Evolutionary conservation across 768 basidiomycete species (phyloP), one percentile per base, ranked within the genome.

Genomic region (Amanita phalloides): DNA sequence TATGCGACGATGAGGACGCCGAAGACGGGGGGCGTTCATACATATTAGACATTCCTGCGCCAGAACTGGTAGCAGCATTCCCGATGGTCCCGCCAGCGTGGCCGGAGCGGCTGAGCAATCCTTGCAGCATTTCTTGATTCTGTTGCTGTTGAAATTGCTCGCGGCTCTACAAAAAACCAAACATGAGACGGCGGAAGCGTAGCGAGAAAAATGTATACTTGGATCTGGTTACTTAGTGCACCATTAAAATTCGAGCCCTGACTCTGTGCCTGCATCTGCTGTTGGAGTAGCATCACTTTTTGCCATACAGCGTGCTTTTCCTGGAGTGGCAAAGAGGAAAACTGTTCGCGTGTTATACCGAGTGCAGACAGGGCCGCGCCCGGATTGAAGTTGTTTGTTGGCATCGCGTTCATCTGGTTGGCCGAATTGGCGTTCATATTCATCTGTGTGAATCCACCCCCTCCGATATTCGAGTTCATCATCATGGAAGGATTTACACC

Each of bases 301-400:
- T 58, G 57, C 26, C 54, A 55, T 7, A 59, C 42, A 9, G 57
- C 43, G 53, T 68, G 64, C 33, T 52, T 56, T 4, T 69, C 66
- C 39, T 60, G 56, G 4, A 42, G 61, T 11, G 48, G 45, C 17
- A 69, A 45, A 3, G 52, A 47, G 33, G n/a, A n/a, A 54, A 66
- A 68, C 39, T 68, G 66, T 39, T 68, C 64, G 36, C 58, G 61
- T 42, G 66, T 60, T 48, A 67, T 58, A 47, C 60, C 59, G 38
- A 67, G 48, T 20, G 56, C 41, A 3, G 54, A 17, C 13, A 42
- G 26, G 10, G 48, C 53, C n/a, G 44, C 50, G n/a, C 8, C 43
- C 11, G 21, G 46, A 23, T 44, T 55, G 51, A 42, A 42, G 25
- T 28, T 49, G 52, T 46, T 55, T 21, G 47, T 45, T 37, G 51